Evolutionary conservation across 306 rosid genomes (phyloP).

Genomic region (Pterocarpus santalinus): DNA sequence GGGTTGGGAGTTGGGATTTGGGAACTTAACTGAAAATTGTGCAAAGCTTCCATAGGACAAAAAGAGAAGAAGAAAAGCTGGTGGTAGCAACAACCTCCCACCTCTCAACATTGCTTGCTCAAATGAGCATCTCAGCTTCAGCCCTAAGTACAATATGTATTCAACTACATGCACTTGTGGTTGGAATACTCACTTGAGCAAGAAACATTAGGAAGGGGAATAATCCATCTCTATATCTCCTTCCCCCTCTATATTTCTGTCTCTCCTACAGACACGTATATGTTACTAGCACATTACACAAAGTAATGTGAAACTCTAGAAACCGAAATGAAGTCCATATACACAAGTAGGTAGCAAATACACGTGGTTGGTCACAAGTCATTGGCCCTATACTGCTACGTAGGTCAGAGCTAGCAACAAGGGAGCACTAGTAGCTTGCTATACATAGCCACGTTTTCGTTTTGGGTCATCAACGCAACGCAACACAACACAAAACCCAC

Average conservation of each 20-base stretch:
- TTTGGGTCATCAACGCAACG: too few relatives aligned
- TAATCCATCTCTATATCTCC: background rate
- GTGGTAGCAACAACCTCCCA: background rate
- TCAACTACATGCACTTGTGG: background rate
- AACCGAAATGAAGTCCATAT: background rate
- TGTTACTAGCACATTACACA: too few relatives aligned
- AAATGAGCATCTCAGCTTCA: background rate
- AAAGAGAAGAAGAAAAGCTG: too few relatives aligned
- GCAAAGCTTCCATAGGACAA: too few relatives aligned
- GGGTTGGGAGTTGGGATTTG: too few relatives aligned
- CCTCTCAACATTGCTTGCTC: background rate
- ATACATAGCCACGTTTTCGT: too few relatives aligned
- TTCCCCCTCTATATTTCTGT: background rate
- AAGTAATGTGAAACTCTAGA: background rate
- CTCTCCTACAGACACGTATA: too few relatives aligned
- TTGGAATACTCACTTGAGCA: slow-evolving; percentile 15
- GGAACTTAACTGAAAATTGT: too few relatives aligned
- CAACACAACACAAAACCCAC: too few relatives aligned
- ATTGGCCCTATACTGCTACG: background rate
- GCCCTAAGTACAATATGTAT: background rate
- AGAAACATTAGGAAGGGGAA: background rate
- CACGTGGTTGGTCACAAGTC: background rate
- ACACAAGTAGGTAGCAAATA: background rate
- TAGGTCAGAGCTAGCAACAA: background rate
- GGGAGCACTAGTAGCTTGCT: too few relatives aligned